Conservation (phyloP, 164 flowering plant genomes). For the Piper betle region DNA sequence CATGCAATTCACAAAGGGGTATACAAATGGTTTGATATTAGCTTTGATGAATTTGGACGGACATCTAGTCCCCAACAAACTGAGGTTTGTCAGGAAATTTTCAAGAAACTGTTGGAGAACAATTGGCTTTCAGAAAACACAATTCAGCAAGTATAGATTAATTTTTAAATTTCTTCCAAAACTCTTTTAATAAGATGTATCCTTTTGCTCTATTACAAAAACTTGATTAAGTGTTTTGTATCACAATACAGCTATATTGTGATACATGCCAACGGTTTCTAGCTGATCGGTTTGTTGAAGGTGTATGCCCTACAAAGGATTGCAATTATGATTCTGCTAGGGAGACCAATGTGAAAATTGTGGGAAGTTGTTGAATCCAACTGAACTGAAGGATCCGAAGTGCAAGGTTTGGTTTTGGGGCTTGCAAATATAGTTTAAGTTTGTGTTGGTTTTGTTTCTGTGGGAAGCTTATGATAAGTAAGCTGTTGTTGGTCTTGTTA, state of each 20-base stretch:
- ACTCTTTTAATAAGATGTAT: not conserved
- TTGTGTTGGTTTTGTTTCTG: too few species aligned
- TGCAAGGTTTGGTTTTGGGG: constrained; percentile 52
- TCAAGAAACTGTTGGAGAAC: constrained; percentile 64
- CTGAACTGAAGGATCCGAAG: constrained; percentile 77
- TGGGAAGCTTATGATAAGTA: too few species aligned
- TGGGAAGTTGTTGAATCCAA: constrained; percentile 79
- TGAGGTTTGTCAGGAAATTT: constrained; percentile 79
- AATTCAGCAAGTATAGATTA: constrained; percentile 62
- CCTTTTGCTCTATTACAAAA: not conserved
- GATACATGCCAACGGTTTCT: constrained; percentile 66
- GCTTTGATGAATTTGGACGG: constrained; percentile 90
- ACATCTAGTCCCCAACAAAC: constrained; percentile 90
- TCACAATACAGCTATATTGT: constrained; percentile 72
- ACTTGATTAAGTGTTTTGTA: not conserved
- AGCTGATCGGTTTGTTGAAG: constrained; percentile 93
- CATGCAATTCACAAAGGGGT: constrained; percentile 79
- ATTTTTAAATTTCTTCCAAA: not conserved
- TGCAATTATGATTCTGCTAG: constrained; percentile 85
- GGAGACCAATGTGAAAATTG: constrained; percentile 94
- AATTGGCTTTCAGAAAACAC: constrained; percentile 81
- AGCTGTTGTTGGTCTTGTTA: too few species aligned
- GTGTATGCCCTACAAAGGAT: constrained; percentile 58
- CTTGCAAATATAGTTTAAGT: not conserved
- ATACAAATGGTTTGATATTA: constrained; percentile 79